Evolutionary conservation across 1,284 basidiomycete genomes (phyloP).

Genomic region (Puccinia polysora): DNA sequence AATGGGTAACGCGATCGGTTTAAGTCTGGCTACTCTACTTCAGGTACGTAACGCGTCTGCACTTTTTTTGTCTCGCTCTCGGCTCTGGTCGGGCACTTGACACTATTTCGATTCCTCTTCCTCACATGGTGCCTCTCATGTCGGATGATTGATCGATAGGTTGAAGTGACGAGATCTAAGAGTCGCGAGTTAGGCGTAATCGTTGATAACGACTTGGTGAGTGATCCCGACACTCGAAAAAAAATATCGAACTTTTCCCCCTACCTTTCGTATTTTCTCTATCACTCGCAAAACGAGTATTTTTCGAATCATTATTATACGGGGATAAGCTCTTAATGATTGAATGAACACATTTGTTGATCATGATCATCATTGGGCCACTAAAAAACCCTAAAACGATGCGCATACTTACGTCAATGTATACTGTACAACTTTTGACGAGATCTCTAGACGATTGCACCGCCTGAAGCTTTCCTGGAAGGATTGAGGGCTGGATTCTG

Average conservation of each 20-base stretch:
- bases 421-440: too few species aligned
- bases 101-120: background rate
- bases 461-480: constrained; percentile 26
- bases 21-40: constrained; percentile 33
- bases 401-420: too few species aligned
- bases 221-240: background rate
- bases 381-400: too few species aligned
- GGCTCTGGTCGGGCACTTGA: background rate
- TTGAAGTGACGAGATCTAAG: constrained; percentile 21
- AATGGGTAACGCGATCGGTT: constrained; percentile 34
- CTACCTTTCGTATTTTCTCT: background rate
- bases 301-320: background rate
- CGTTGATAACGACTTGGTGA: constrained; percentile 17
- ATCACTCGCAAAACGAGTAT: background rate
- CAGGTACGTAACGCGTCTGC: constrained; percentile 26
- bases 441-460: constrained; percentile 26
- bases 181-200: constrained; percentile 15
- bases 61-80: background rate
- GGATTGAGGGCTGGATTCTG: constrained; percentile 35
- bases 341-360: background rate
- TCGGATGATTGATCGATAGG: background rate
- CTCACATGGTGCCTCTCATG: too few species aligned
- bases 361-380: background rate
- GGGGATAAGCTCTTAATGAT: too few species aligned
- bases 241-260: background rate